A percentile compares a stretch with the other conserved stretches of the same genome.
These are phyloP conservation scores for Vaccinium macrocarpon DNA, from an alignment of 148 eudicot species.

Conservation along the genomic window DNA sequence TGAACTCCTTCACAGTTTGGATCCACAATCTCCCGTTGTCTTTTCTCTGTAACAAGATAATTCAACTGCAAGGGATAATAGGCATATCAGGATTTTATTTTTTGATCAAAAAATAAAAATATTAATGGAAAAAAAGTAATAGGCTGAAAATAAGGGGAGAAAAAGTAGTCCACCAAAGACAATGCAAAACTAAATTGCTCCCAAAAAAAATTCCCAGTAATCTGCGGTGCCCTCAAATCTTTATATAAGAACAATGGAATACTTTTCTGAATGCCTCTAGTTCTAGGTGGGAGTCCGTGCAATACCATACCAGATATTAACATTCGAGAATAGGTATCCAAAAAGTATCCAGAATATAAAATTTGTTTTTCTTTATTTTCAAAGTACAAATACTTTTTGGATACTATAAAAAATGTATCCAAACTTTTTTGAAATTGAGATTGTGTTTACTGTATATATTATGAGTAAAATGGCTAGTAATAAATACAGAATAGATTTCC, in stretches of 20 bases:
- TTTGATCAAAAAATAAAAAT: not conserved
- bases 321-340: not conserved
- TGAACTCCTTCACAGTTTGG: conserved; percentile 75
- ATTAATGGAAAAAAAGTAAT: not conserved
- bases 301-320: not conserved
- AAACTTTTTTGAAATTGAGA: not conserved
- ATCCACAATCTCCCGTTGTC: conserved; percentile 83
- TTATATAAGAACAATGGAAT: not conserved
- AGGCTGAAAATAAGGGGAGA: not conserved
- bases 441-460: not conserved
- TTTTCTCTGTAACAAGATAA: conserved; percentile 66
- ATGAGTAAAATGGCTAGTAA: not conserved
- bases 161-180: not conserved
- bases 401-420: not conserved
- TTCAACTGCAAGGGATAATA: conserved; percentile 55
- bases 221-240: not conserved
- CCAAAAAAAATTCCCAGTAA: not conserved
- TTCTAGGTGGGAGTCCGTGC: not conserved
- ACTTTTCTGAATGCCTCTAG: not conserved
- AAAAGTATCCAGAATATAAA: not conserved
- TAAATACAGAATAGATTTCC: not conserved
- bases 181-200: not conserved
- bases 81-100: not conserved
- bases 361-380: not conserved
- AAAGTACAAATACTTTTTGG: not conserved